Percentiles rank a stretch among this genome's conserved stretches.
phyloP scores from a whole-genome alignment of 805 yeast genomes.

The Starmerella potacharoeniae region DNA sequence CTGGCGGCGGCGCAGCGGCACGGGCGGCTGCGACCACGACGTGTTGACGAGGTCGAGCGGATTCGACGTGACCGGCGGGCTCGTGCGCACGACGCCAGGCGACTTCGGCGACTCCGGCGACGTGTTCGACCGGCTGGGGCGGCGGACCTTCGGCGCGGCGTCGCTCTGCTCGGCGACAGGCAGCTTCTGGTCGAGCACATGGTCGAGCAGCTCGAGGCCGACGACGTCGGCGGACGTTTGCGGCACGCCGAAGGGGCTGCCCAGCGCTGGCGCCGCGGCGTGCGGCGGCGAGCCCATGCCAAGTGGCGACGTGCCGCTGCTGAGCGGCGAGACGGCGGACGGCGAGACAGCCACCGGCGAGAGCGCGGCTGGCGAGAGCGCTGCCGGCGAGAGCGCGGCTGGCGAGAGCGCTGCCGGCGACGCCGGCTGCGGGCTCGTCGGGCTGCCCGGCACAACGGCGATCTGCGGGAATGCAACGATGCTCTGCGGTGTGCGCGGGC shows the following conservation, averaged over 20 bases:
- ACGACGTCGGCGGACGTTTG: constrained; percentile 20
- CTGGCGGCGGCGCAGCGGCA: constrained; percentile 21
- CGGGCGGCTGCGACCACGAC: constrained; percentile 24
- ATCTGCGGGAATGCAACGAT: neutral
- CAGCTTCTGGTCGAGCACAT: constrained; percentile 29
- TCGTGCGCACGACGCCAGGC: constrained; percentile 11
- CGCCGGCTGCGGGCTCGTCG: constrained; percentile 5
- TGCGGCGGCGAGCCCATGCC: neutral
- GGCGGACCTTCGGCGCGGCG: neutral
- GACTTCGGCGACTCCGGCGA: constrained; percentile 10
- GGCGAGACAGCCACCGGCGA: constrained; percentile 1
- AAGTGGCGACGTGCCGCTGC: neutral
- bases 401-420: constrained; percentile 1
- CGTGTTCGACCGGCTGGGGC: constrained; percentile 5
- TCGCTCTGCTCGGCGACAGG: constrained; percentile 18
- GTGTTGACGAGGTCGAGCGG: constrained; percentile 20
- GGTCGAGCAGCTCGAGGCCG: constrained; percentile 26
- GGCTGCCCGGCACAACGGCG: neutral
- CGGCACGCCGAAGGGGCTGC: constrained; percentile 18
- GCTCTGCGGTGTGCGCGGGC: neutral
- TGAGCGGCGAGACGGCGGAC: constrained; percentile 2
- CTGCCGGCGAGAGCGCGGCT: constrained; percentile 3
- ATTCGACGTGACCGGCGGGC: constrained; percentile 12
- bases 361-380: constrained; percentile 3
- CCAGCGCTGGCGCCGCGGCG: constrained; percentile 4